phyloP scores from a whole-genome alignment of 2,329 filamentous ascomycete genomes.

The Eurotiales sp. region DNA sequence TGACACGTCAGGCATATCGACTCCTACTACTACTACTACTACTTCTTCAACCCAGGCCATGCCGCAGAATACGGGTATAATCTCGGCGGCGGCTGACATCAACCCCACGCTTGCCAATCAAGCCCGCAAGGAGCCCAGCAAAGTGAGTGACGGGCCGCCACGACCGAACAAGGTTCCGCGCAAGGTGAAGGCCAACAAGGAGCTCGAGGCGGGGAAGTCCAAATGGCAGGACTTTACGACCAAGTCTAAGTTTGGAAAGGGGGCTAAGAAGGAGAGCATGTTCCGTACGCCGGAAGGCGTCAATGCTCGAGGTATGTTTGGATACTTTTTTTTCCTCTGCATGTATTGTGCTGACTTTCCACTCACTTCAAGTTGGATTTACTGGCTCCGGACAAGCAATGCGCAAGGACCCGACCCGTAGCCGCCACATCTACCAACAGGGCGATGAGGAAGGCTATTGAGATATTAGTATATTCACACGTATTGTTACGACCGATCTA shows the following conservation, averaged over 20 bases:
- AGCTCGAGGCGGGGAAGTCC: conserved; percentile 82
- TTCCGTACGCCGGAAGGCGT: conserved; percentile 87
- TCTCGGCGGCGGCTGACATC: conserved; percentile 64
- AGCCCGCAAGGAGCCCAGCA: conserved; percentile 60
- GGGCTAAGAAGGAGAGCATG: conserved; percentile 88
- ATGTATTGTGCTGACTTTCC: neutral
- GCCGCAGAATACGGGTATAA: conserved; percentile 50
- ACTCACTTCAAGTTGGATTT: conserved; percentile 69
- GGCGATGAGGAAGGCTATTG: conserved; percentile 63
- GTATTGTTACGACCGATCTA: neutral
- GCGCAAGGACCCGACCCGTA: conserved; percentile 83
- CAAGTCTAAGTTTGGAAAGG: conserved; percentile 66
- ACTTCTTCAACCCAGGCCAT: conserved; percentile 37
- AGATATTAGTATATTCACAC: conserved; percentile 1
- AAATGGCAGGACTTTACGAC: conserved; percentile 93
- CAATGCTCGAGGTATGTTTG: conserved; percentile 69
- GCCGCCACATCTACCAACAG: conserved; percentile 78
- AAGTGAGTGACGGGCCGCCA: conserved; percentile 56
- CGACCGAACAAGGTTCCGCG: conserved; percentile 66
- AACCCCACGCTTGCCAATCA: conserved; percentile 63
- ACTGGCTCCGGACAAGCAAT: conserved; percentile 93
- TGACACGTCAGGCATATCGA: conserved; percentile 57
- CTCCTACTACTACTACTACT: no score
- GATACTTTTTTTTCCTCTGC: conserved; percentile 7
- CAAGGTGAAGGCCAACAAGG: conserved; percentile 82